phyloP scores from a whole-genome alignment of 2,329 filamentous ascomycete species.

The Penicillium concentricum region DNA sequence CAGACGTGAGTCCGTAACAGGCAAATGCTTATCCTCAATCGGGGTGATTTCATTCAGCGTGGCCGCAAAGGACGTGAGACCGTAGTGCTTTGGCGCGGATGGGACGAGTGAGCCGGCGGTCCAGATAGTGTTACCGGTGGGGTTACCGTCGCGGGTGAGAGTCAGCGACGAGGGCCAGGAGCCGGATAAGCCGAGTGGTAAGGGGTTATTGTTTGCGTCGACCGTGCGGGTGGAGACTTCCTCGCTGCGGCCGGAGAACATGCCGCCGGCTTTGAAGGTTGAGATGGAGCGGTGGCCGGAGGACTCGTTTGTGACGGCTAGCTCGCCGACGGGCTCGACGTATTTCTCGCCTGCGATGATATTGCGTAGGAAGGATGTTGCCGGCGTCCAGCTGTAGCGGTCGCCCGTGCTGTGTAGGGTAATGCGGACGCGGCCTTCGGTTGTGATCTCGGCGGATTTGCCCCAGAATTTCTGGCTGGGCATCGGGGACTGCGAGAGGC shows the following conservation, averaged over 20 bases:
- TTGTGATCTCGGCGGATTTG: slow-evolving; percentile 91
- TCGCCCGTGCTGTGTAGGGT: slow-evolving; percentile 74
- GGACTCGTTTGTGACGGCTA: slow-evolving; percentile 81
- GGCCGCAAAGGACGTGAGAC: slow-evolving; percentile 83
- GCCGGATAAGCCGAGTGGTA: slow-evolving; percentile 68
- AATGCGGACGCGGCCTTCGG: slow-evolving; percentile 80
- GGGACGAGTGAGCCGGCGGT: slow-evolving; percentile 73
- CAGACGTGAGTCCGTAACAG: slow-evolving; percentile 78
- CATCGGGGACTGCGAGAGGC: slow-evolving; percentile 79
- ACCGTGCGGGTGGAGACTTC: slow-evolving; percentile 78
- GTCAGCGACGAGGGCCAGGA: slow-evolving; percentile 80
- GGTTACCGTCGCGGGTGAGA: slow-evolving; percentile 63
- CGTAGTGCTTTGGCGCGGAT: slow-evolving; percentile 77
- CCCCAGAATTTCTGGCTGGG: slow-evolving; percentile 98
- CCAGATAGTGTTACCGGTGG: slow-evolving; percentile 72
- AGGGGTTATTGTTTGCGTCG: slow-evolving; percentile 62
- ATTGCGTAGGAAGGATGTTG: slow-evolving; percentile 89
- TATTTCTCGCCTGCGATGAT: slow-evolving; percentile 99
- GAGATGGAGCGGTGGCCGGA: slow-evolving; percentile 80
- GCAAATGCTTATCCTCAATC: slow-evolving; percentile 71
- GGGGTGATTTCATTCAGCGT: slow-evolving; percentile 82
- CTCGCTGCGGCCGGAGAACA: slow-evolving; percentile 94
- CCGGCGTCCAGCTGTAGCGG: slow-evolving; percentile 81
- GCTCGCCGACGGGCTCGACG: slow-evolving; percentile 86
- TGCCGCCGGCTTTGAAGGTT: slow-evolving; percentile 90